Conservation (phyloP, 1,284 basidiomycete species). For the Cryptococcus sp. region DNA sequence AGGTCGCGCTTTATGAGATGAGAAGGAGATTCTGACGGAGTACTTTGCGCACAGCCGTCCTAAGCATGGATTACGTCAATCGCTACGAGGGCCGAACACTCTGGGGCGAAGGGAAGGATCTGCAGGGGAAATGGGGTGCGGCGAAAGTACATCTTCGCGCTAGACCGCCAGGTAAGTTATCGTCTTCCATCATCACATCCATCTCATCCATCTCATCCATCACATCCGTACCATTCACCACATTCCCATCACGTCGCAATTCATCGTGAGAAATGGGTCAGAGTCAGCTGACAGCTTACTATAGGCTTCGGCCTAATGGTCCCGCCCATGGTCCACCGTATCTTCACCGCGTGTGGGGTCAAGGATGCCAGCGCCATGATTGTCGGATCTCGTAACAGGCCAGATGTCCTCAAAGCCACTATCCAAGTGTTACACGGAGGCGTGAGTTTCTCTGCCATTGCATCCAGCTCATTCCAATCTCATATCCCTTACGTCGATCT, state of each 20-base stretch:
- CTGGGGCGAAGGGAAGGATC: slow-evolving; percentile 65
- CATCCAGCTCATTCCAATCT: not conserved
- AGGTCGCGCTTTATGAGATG: too few relatives aligned
- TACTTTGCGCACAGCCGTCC: slow-evolving; percentile 28
- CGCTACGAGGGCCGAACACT: slow-evolving; percentile 87
- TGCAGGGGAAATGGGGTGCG: slow-evolving; percentile 81
- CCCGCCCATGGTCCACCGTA: slow-evolving; percentile 80
- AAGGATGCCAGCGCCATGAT: slow-evolving; percentile 93
- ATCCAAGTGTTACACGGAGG: slow-evolving; percentile 53
- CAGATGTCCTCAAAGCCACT: slow-evolving; percentile 61
- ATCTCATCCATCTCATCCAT: not conserved
- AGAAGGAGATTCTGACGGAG: not conserved
- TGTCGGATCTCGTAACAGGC: slow-evolving; percentile 83
- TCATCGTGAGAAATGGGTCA: not conserved
- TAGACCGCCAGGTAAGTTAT: slow-evolving; percentile 65
- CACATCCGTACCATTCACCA: not conserved
- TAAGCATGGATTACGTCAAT: slow-evolving; percentile 79
- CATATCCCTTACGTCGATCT: not conserved
- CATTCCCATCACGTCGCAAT: not conserved
- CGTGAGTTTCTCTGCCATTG: slow-evolving; percentile 16
- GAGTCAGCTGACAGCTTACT: not conserved
- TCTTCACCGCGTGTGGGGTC: slow-evolving; percentile 90
- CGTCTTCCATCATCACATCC: not conserved
- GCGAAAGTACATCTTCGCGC: slow-evolving; percentile 82
- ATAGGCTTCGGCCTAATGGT: slow-evolving; percentile 86